Evolutionary conservation across 805 yeast genomes (phyloP), one percentile per base, ranked within the genome.

Genomic region (Candida schatavii): DNA sequence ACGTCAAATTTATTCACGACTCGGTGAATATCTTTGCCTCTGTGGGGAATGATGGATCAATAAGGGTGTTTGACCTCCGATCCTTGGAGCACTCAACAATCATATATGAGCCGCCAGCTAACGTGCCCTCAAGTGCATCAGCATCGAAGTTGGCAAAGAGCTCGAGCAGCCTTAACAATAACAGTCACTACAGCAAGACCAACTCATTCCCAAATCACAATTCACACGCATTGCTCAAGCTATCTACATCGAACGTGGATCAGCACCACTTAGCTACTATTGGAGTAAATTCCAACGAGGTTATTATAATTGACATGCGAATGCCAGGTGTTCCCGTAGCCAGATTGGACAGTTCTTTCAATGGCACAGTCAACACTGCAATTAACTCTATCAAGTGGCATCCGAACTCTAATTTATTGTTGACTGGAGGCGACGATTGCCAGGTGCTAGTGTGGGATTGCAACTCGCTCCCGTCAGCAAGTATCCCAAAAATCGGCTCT

Each of bases 21-120:
- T 78, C 86, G 27, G 79, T 84, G 35, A 76, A 85, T 55, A 75
- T 90, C 21, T 93, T 93, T 64, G 87, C 96, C 37, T 84, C 93
- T 41, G 96, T 91, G 41, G 96, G 97, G 2, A 90, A 89, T 40
- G 99, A 93, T 64, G 99, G 99, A 0, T 84, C 95, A 14, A 87
- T 90, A 58, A 73, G 99, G 33, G 85, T 93, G 5, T 93, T 93
- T 62, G 99, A 93, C 57, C 71, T 93, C 45, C 68, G 99, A 43
- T 75, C 90, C 6, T 68, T 91, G 39, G 97, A 93, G 45, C 98
- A 90, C 61, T 86, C 96, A 14, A 91, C 99, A 1, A 93, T 93
- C 51, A 84, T 93, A 13, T 93, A 88, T 61, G 99, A 93, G 57
- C 88, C 88, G n/a, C 10, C 78, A 69, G 35, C 51, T 4, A 34